These are phyloP conservation scores for Blastomyces gilchristii DNA, from an alignment of 2,329 filamentous ascomycete species.

Conservation along the genomic window DNA sequence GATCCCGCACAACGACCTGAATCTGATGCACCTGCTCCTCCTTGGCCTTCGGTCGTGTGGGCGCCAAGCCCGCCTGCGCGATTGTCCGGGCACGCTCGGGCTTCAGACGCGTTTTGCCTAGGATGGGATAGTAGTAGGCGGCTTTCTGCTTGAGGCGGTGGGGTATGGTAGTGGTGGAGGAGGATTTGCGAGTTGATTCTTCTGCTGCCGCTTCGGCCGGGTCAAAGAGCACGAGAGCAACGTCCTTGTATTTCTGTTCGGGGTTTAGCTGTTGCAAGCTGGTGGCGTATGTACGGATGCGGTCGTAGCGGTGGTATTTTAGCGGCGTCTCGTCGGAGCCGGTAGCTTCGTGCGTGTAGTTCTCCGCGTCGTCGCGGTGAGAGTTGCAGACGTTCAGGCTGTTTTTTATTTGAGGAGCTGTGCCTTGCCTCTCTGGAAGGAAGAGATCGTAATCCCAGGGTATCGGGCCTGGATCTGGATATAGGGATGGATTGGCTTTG, in stretches of 20 bases:
- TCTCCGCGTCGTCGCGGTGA: conserved; percentile 42
- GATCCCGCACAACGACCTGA: conserved; percentile 43
- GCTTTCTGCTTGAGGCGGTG: conserved; percentile 7
- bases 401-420: conserved; percentile 43
- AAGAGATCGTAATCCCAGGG: conserved; percentile 52
- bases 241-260: conserved; percentile 45
- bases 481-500: conserved; percentile 40
- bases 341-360: conserved; percentile 38
- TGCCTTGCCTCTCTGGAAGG: conserved; percentile 41
- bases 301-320: conserved; percentile 45
- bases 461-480: conserved; percentile 43
- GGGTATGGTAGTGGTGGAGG: background rate
- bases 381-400: conserved; percentile 47
- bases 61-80: conserved; percentile 32
- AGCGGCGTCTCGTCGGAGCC: conserved; percentile 29
- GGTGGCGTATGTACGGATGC: conserved; percentile 52
- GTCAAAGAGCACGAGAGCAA: conserved; percentile 51
- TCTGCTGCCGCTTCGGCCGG: conserved; percentile 24
- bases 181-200: conserved; percentile 14
- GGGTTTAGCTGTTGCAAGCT: conserved; percentile 43
- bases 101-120: conserved; percentile 47
- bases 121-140: conserved; percentile 31
- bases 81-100: conserved; percentile 38
- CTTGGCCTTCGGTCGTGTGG: conserved; percentile 30
- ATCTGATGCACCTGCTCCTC: conserved; percentile 45